phyloP scores from a whole-genome alignment of 441 rosid genomes.

The Populus hybrid region DNA sequence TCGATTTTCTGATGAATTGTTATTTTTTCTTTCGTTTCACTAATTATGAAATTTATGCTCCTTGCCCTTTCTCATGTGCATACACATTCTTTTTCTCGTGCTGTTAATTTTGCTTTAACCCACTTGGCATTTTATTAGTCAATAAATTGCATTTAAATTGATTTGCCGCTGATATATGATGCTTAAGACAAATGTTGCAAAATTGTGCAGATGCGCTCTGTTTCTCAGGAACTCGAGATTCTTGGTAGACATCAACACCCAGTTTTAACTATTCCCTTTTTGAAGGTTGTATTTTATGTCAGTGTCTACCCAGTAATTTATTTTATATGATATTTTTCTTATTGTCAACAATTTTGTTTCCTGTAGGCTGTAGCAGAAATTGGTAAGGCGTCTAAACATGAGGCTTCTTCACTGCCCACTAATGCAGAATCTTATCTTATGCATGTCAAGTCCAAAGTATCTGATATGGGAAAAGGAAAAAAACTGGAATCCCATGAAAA shows the following conservation, averaged over 20 bases:
- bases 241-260: conserved; percentile 95
- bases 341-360: conserved; percentile 14
- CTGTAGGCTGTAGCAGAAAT: conserved; percentile 81
- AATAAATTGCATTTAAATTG: neutral
- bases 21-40: neutral
- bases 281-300: conserved; percentile 54
- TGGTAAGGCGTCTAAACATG: conserved; percentile 63
- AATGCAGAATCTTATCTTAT: conserved; percentile 46
- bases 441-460: conserved; percentile 45
- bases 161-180: neutral
- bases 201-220: conserved; percentile 72
- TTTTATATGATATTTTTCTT: neutral
- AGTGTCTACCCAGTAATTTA: conserved; percentile 3
- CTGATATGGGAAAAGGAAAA: conserved; percentile 29
- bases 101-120: neutral
- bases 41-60: neutral
- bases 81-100: neutral
- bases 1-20: neutral
- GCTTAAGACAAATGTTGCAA: conserved; percentile 8
- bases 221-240: conserved; percentile 84
- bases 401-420: conserved; percentile 58
- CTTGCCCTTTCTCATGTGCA: neutral
- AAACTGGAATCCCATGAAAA: conserved; percentile 23
- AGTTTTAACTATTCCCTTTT: conserved; percentile 74
- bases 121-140: neutral